Conservation (phyloP, 768 basidiomycete species). For the Peribolospora baueri region DNA sequence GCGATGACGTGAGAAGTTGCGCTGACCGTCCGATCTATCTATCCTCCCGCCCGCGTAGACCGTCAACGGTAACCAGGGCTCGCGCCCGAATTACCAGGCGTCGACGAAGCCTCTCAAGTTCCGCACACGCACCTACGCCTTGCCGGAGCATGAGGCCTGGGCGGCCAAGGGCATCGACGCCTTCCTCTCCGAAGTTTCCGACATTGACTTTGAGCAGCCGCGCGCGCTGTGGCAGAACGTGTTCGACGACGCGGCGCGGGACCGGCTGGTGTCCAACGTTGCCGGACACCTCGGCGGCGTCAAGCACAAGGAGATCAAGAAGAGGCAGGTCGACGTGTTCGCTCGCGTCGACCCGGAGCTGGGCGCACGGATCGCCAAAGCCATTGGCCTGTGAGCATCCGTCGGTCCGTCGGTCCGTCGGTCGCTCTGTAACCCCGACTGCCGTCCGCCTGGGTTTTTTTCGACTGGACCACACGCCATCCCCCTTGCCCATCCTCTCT, state of each 20-base stretch:
- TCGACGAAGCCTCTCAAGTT: conserved; percentile 48
- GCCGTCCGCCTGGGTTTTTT: no score
- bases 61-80: conserved; percentile 40
- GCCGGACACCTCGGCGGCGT: conserved; percentile 19
- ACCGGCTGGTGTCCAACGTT: conserved; percentile 22
- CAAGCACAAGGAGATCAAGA: conserved; percentile 16
- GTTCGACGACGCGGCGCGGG: conserved; percentile 17
- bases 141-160: conserved; percentile 43
- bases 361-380: conserved; percentile 53
- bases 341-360: conserved; percentile 51
- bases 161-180: conserved; percentile 31
- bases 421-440: no score
- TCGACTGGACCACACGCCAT: no score
- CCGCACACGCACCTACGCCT: conserved; percentile 19
- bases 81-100: conserved; percentile 69
- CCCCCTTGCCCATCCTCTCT: no score
- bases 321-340: conserved; percentile 30
- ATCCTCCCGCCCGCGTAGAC: background rate
- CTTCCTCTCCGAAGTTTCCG: conserved; percentile 38
- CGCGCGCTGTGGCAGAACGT: conserved; percentile 21
- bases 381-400: conserved; percentile 27
- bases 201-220: conserved; percentile 26
- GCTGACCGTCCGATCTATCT: conserved; percentile 6
- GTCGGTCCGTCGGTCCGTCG: no score
- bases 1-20: background rate